Evolutionary conservation across 257 asterid genomes (phyloP), one percentile per base, ranked within the genome.

Genomic region (Handroanthus guayacan): DNA sequence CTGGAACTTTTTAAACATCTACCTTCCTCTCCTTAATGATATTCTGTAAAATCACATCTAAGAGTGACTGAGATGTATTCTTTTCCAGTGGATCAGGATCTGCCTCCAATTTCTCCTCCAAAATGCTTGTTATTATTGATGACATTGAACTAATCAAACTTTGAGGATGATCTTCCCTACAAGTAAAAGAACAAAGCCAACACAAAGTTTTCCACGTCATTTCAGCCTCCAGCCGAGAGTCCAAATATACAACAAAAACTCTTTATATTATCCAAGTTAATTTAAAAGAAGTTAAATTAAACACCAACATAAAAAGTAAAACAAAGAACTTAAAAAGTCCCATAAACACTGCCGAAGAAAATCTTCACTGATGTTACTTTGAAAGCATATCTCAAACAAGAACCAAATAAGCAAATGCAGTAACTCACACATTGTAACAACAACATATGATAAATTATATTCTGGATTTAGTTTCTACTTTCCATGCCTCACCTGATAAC

Each of bases 111-210:
- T 78, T 84, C 83, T 88, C 97, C 79, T 85, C 92, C 87, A 94
- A 79, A 76, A 87, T 80, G 48, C 77, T 83, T 69, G 80, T 75
- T 75, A 91, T 88, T 64, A 94, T 87, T 41, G 91, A 87, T 73
- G 93, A 80, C 86, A 89, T 86, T 67, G 97, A 86, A 71, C 41
- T 80, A 69, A 87, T 78, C 87, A 92, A 76, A 83, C 87, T 84
- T 69, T 76, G 87, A 72, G 93, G 94, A 72, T 94, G 98, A 73
- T 91, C 84, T 17, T 84, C 91, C 88, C 97, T 91, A 72, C 80
- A 81, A 73, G 77, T 70, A 57, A 80, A 68, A 75, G 14, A 18
- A 75, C 61, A 37, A 68, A 52, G 77, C n/a, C 60, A 62, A 31
- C 67, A 67, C 72, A 75, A 67, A 38, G 38, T 44, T 62, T 36